phyloP scores from a whole-genome alignment of 2,329 filamentous ascomycete genomes.

The Colletotrichum sp. region DNA sequence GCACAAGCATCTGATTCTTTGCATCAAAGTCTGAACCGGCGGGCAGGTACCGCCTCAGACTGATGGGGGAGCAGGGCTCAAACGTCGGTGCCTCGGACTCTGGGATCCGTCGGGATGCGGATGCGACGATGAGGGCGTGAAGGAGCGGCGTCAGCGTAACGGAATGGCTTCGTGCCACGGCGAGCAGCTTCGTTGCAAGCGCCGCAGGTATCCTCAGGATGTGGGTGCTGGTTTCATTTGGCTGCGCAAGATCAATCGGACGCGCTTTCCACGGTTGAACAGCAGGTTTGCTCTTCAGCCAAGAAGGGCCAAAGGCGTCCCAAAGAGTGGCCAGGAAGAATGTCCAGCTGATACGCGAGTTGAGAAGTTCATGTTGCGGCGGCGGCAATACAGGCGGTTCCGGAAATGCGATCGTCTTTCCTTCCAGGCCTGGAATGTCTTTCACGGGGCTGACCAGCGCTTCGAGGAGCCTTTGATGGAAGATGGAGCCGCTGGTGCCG shows the following conservation, averaged over 20 bases:
- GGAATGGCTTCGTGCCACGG: slow-evolving; percentile 42
- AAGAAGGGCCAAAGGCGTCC: slow-evolving; percentile 42
- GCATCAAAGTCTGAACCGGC: slow-evolving; percentile 30
- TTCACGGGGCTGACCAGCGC: slow-evolving; percentile 38
- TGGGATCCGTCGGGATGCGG: slow-evolving; percentile 43
- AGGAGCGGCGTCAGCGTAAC: slow-evolving; percentile 55
- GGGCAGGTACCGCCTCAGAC: slow-evolving; percentile 44
- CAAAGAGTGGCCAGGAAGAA: slow-evolving; percentile 48
- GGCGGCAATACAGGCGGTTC: slow-evolving; percentile 36
- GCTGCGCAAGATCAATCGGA: slow-evolving; percentile 37
- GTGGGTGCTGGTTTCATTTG: slow-evolving; percentile 39
- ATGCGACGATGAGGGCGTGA: slow-evolving; percentile 48
- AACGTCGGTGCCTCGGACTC: slow-evolving; percentile 37
- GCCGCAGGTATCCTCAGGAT: slow-evolving; percentile 38
- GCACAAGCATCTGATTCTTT: slow-evolving; percentile 39
- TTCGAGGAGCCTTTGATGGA: slow-evolving; percentile 52
- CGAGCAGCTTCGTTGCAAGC: slow-evolving; percentile 36
- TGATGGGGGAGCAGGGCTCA: slow-evolving; percentile 46
- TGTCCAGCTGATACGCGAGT: slow-evolving; percentile 41
- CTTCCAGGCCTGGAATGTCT: neutral
- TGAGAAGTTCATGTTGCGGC: slow-evolving; percentile 45
- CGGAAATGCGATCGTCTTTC: slow-evolving; percentile 33
- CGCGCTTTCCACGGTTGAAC: slow-evolving; percentile 43
- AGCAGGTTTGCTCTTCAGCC: slow-evolving; percentile 33
- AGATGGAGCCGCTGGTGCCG: slow-evolving; percentile 51